Conservation (phyloP, 148 eudicot genomes). For the Chenopodium album region DNA sequence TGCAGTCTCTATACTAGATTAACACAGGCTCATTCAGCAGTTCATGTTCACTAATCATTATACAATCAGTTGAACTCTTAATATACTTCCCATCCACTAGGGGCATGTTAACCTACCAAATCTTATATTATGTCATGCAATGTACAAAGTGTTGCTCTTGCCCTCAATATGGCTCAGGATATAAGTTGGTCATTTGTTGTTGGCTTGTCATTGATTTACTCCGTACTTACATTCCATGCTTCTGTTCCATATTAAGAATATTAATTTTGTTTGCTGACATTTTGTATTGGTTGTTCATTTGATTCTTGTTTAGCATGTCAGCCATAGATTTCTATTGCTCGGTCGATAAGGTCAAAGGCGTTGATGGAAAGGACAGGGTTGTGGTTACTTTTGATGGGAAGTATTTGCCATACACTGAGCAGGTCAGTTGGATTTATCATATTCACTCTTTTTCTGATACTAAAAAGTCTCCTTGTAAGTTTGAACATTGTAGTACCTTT, state of each 20-base stretch:
- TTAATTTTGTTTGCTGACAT: neutral
- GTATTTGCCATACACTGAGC: slow-evolving; percentile 80
- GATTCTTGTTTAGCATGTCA: slow-evolving; percentile 71
- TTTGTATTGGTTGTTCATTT: slow-evolving; percentile 1
- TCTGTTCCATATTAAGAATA: neutral
- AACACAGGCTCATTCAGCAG: neutral
- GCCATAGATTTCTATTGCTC: slow-evolving; percentile 96
- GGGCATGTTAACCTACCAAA: neutral
- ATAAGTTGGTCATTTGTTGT: neutral
- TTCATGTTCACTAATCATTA: neutral
- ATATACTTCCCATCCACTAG: neutral
- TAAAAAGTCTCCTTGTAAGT: neutral
- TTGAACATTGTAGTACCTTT: neutral
- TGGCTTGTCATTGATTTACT: neutral
- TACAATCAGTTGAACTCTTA: neutral
- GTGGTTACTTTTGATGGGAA: slow-evolving; percentile 89
- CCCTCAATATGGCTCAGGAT: neutral
- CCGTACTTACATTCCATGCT: neutral
- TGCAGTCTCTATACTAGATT: neutral
- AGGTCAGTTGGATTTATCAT: slow-evolving; percentile 46
- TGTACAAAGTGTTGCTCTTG: neutral
- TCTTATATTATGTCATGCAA: neutral
- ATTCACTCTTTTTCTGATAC: neutral
- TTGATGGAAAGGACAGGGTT: slow-evolving; percentile 89
- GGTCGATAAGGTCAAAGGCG: slow-evolving; percentile 91